Percentiles rank a stretch among this genome's conserved stretches.
Evolutionary conservation across 306 rosid genomes (phyloP).

Genomic region (Pueraria montana): DNA sequence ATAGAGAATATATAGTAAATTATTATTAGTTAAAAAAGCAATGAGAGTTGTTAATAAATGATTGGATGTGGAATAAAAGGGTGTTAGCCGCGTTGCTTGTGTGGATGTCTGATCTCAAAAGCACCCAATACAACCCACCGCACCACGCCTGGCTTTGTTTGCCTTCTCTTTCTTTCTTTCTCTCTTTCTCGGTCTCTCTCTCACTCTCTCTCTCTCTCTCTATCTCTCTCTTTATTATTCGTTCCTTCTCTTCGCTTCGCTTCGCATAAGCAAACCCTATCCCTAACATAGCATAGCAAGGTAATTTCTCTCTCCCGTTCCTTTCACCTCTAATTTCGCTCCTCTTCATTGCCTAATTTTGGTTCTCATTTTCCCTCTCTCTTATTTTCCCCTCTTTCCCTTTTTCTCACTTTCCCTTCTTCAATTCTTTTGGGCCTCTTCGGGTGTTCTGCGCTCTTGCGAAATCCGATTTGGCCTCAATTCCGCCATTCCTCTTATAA

Average conservation of each 20-base stretch:
- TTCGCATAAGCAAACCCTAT: slow-evolving; percentile 44
- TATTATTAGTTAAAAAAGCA: not conserved
- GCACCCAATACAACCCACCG: not conserved
- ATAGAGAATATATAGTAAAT: no score
- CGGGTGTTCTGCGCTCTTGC: slow-evolving; percentile 45
- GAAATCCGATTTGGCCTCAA: slow-evolving; percentile 52
- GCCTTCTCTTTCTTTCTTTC: no score
- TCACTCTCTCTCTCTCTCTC: no score
- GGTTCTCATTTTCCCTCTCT: not conserved
- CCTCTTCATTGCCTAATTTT: slow-evolving; percentile 43
- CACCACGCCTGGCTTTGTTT: slow-evolving; percentile 32
- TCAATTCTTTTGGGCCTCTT: slow-evolving; percentile 30
- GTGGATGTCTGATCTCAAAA: not conserved
- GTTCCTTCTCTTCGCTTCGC: not conserved
- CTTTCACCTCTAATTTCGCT: slow-evolving; percentile 47
- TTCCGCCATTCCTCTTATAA: not conserved
- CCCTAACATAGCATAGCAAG: slow-evolving; percentile 25
- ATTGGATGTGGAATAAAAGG: slow-evolving; percentile 11
- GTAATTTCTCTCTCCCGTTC: slow-evolving; percentile 43
- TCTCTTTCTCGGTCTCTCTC: no score
- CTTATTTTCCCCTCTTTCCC: slow-evolving; percentile 4
- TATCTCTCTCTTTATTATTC: not conserved
- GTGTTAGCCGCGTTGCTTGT: no score
- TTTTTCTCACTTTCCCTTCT: not conserved
- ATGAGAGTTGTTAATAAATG: not conserved